A percentile compares a stretch with the other conserved stretches of the same genome.
phyloP scores from a whole-genome alignment of 768 basidiomycete genomes.

The Rubroboletus satanas region DNA sequence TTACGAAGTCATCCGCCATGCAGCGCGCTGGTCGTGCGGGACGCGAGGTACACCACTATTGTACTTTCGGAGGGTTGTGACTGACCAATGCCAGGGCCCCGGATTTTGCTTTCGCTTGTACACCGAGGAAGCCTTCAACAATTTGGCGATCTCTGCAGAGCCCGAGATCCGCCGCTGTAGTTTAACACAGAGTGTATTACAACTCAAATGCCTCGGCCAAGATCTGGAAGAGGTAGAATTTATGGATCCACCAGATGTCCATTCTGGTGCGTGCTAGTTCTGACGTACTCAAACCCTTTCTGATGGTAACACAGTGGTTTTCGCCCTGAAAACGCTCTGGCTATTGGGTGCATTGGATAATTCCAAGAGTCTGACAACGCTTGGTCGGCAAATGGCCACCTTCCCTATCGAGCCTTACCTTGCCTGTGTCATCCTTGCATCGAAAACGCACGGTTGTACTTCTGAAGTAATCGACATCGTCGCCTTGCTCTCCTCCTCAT shows the following conservation, averaged over 20 bases:
- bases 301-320: slow-evolving; percentile 40
- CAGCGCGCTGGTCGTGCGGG: slow-evolving; percentile 96
- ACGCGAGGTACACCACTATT: slow-evolving; percentile 58
- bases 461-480: slow-evolving; percentile 80
- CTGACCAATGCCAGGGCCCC: slow-evolving; percentile 46
- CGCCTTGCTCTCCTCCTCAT: slow-evolving; percentile 76
- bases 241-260: slow-evolving; percentile 80
- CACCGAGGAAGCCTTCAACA: slow-evolving; percentile 73
- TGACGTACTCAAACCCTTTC: neutral
- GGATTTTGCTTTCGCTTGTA: slow-evolving; percentile 93
- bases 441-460: slow-evolving; percentile 68
- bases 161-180: slow-evolving; percentile 92
- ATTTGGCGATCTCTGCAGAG: slow-evolving; percentile 61
- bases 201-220: slow-evolving; percentile 80
- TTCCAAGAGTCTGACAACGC: slow-evolving; percentile 57
- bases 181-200: slow-evolving; percentile 76
- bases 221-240: slow-evolving; percentile 79
- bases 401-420: slow-evolving; percentile 90
- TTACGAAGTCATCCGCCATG: slow-evolving; percentile 87
- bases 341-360: slow-evolving; percentile 76
- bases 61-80: neutral
- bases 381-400: slow-evolving; percentile 82
- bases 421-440: slow-evolving; percentile 76
- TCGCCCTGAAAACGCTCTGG: slow-evolving; percentile 69
- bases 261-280: slow-evolving; percentile 56